Evolutionary conservation across 1,284 basidiomycete genomes (phyloP), one percentile per base, ranked within the genome.

Genomic region (Rhodotorula sp.): DNA sequence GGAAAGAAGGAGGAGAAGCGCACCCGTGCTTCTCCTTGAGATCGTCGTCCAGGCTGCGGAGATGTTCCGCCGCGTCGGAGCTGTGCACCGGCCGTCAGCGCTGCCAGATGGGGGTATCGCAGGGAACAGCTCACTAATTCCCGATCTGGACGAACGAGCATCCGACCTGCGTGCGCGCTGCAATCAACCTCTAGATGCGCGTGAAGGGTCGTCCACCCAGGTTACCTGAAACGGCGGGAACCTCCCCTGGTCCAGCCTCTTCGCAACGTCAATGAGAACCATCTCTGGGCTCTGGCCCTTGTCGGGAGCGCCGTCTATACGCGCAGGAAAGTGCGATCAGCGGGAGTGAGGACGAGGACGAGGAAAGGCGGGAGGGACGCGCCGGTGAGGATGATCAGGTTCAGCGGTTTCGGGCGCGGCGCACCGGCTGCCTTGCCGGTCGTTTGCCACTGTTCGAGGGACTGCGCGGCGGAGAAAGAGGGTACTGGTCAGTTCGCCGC

Each of bases 131-230:
- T 21, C 41, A 29, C 59, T 61, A 61, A 36, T 37, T 62, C 2
- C 77, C 77, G 46, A 78, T 77, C 54, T 78, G 77, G 8, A 78
- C 73, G 46, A 78, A 78, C 12, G 67, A 67, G 63, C 77, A 70
- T 19, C 77, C 77, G 27, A 78, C 60, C 63, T 63, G 61, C 32
- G 8, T 19, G 22, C 3, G 25, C 21, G 21, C 17, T 2, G n/a
- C 21, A 22, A 22, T 50, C 17, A 25, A 25, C 34, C 25, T 4
- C 36, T n/a, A n/a, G 17, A 21, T 13, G 32, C 27, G 25, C 22
- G 32, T 15, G 73, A 71, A 41, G 34, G 59, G 15, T 17, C 17
- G n/a, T 34, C 12, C 41, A 36, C 59, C 36, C 22, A 15, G 41
- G 27, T 27, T 21, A 63, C 61, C 61, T 51, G 70, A 68, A 60